Evolutionary conservation across 1,284 basidiomycete species (phyloP).

Genomic region (Apiotrichum gamsii): DNA sequence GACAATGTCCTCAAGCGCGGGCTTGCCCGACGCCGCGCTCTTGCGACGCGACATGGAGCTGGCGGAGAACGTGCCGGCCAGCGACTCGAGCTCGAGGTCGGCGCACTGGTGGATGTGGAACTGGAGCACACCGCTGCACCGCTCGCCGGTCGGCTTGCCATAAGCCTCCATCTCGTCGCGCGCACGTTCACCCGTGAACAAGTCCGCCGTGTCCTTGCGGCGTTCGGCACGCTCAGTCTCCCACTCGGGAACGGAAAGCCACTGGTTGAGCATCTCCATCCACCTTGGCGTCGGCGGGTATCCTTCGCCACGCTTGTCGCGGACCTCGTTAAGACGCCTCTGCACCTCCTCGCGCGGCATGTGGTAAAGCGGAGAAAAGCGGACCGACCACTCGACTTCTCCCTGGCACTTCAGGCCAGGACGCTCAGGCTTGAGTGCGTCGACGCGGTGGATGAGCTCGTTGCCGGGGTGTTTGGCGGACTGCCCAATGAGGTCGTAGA

Average conservation of each 20-base stretch:
- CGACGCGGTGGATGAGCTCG: slow-evolving; percentile 28
- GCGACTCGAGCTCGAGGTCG: slow-evolving; percentile 41
- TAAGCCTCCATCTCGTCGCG: slow-evolving; percentile 45
- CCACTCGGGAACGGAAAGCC: slow-evolving; percentile 34
- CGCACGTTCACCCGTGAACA: slow-evolving; percentile 43
- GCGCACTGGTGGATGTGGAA: slow-evolving; percentile 45
- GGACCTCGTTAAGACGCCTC: slow-evolving; percentile 10
- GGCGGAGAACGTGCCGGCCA: slow-evolving; percentile 36
- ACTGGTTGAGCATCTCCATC: slow-evolving; percentile 27
- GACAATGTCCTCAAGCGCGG: slow-evolving; percentile 37
- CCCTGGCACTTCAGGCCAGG: slow-evolving; percentile 38
- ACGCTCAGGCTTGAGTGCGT: slow-evolving; percentile 26
- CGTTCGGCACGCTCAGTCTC: slow-evolving; percentile 33
- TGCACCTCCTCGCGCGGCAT: slow-evolving; percentile 32
- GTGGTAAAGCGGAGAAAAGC: slow-evolving; percentile 43
- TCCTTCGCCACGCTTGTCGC: slow-evolving; percentile 5
- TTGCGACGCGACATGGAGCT: slow-evolving; percentile 13
- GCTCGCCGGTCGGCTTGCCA: slow-evolving; percentile 29
- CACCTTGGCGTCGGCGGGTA: slow-evolving; percentile 27
- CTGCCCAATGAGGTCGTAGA: slow-evolving; percentile 43
- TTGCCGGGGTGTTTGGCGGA: slow-evolving; percentile 14
- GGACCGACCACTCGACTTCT: slow-evolving; percentile 37
- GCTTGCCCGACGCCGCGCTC: slow-evolving; percentile 37
- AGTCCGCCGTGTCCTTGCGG: slow-evolving; percentile 38
- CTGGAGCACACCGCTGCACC: slow-evolving; percentile 38